A percentile compares a stretch with the other conserved stretches of the same genome.
Conservation (phyloP, 2,329 filamentous ascomycete species). For the Pestalotiopsis sp. region DNA sequence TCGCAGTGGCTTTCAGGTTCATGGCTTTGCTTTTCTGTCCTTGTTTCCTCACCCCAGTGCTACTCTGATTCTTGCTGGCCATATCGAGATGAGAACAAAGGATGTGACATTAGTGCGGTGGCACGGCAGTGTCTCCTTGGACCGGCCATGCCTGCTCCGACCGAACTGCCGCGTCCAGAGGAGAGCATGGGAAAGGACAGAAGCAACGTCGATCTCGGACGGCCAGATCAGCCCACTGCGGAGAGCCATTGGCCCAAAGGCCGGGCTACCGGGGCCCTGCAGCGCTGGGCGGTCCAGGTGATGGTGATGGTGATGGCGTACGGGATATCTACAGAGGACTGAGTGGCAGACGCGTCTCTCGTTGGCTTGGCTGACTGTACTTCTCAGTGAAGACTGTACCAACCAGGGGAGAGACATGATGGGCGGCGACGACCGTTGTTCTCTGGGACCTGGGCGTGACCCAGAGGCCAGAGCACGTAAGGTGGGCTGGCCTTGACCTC, state of each 20-base stretch:
- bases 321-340: background rate
- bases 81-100: background rate
- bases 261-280: background rate
- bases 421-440: background rate
- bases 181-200: background rate
- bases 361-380: background rate
- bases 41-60: background rate
- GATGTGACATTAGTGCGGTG: background rate
- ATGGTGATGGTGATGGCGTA: background rate
- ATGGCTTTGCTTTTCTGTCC: constrained; percentile 6
- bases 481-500: background rate
- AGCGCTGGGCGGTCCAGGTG: background rate
- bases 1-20: constrained; percentile 4
- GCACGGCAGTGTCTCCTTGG: constrained; percentile 4
- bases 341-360: background rate
- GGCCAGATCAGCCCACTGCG: constrained; percentile 2
- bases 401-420: background rate
- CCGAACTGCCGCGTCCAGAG: constrained; percentile 7
- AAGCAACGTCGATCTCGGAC: constrained; percentile 15
- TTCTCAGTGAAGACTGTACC: background rate
- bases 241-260: background rate
- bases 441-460: background rate
- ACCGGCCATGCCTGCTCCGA: background rate
- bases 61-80: background rate
- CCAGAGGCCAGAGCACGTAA: background rate